These are phyloP conservation scores for Starmerella sp. DNA, from an alignment of 805 yeast species.

Conservation along the genomic window DNA sequence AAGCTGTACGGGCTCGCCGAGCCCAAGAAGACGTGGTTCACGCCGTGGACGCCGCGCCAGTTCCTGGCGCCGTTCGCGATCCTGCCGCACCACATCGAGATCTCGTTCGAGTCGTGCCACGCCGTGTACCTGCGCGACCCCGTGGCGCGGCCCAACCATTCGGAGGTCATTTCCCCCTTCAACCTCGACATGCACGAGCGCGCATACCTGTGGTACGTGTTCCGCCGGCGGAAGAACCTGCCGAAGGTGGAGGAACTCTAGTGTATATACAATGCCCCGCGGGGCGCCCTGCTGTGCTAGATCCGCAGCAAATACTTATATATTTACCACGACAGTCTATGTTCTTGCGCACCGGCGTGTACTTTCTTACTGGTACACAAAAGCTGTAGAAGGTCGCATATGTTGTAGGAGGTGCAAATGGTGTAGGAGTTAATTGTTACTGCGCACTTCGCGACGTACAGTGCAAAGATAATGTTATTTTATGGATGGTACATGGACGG, in stretches of 20 bases:
- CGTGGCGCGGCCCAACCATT: constrained; percentile 90
- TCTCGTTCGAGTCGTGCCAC: constrained; percentile 84
- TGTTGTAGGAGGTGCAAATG: too few relatives aligned
- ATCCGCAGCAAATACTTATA: too few relatives aligned
- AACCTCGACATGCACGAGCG: constrained; percentile 73
- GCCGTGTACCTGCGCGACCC: constrained; percentile 96
- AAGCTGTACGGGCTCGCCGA: constrained; percentile 68
- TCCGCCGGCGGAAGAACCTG: constrained; percentile 28
- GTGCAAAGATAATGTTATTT: too few relatives aligned
- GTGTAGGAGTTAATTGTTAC: too few relatives aligned
- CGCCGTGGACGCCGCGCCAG: constrained; percentile 95
- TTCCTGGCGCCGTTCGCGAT: constrained; percentile 88
- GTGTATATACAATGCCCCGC: neutral
- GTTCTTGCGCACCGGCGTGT: too few relatives aligned
- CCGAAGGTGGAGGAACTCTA: constrained; percentile 7
- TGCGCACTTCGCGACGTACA: too few relatives aligned
- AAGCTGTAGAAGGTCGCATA: too few relatives aligned
- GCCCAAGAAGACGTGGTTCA: constrained; percentile 70
- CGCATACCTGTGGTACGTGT: constrained; percentile 78
- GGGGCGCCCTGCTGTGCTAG: too few relatives aligned
- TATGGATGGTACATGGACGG: too few relatives aligned
- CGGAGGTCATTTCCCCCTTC: constrained; percentile 90
- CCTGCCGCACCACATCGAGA: constrained; percentile 82
- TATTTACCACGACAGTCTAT: too few relatives aligned
- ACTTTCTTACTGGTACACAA: too few relatives aligned